Evolutionary conservation across 1,284 basidiomycete species (phyloP), one percentile per base, ranked within the genome.

Genomic region (Phenoliferia sp.): DNA sequence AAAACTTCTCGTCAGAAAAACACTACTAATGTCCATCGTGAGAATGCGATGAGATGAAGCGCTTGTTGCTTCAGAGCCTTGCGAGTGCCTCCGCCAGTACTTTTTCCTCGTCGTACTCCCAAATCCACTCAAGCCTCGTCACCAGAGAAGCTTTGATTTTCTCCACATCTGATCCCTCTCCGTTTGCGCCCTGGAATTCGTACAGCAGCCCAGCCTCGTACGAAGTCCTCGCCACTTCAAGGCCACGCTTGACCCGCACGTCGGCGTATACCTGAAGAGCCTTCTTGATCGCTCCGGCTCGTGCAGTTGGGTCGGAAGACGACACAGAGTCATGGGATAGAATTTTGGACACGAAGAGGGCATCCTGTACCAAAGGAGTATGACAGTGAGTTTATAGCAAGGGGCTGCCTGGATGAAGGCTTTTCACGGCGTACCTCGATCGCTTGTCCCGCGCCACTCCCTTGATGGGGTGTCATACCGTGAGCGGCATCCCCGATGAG

Each of bases 401-500:
- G n/a, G n/a, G n/a, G n/a, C n/a, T n/a, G n/a, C n/a, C n/a, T n/a
- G n/a, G n/a, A 9, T n/a, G 7, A 32, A 57, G 12, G 35, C 19
- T 3, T 3, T 31, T 1, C 16, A 31, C n/a, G 35, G 35, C 61
- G 7, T 7, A 63, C 61, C 57, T 71, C 77, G 63, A 77, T 74
- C 0, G 77, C 77, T 50, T 76, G 76, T 2, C 77, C 77, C 0
- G 78, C 76, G 63, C 78, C 76, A 1, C 76, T 73, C 28, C 77
- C 78, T 61, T 77, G 75, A 68, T 50, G 71, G 59, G 29, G 75
- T 63, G 35, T 75, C 67, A 65, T 76, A 58, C 57, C 69, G 33
- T 69, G 63, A 22, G 74, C 76, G 1, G 77, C 77, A 59, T 78
- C 77, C 16, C 77, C 77, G 3, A 70, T 66, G 4, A 79, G 67